A percentile compares a stretch with the other conserved stretches of the same genome.
These are phyloP conservation scores for Geranomyces michiganensis DNA, from an alignment of 192 early-diverging fungal genomes.

Conservation along the genomic window DNA sequence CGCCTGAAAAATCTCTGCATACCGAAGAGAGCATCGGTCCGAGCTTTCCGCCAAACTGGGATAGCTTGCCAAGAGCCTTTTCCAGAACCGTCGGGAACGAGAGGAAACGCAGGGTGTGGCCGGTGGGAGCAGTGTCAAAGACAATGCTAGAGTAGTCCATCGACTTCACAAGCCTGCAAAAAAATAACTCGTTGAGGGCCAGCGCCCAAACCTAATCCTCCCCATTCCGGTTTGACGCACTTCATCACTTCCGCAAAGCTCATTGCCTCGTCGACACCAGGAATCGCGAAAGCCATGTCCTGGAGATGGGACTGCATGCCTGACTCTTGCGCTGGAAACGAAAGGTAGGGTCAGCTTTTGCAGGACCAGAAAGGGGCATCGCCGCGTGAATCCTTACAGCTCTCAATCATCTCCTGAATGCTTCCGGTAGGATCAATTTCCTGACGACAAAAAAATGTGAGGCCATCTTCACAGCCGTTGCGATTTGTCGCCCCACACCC, in stretches of 20 bases:
- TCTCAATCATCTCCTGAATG: slow-evolving; percentile 99
- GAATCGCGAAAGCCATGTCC: slow-evolving; percentile 98
- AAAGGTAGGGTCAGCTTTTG: background rate
- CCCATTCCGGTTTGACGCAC: slow-evolving; percentile 41
- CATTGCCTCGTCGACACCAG: slow-evolving; percentile 99
- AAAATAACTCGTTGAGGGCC: background rate
- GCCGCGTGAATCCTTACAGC: slow-evolving; percentile 52
- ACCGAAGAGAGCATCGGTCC: slow-evolving; percentile 95
- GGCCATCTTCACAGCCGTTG: background rate
- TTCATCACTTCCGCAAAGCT: slow-evolving; percentile 99
- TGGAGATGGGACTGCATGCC: slow-evolving; percentile 65
- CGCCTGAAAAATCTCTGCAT: background rate
- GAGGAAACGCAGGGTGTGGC: slow-evolving; percentile 98
- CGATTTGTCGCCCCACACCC: background rate
- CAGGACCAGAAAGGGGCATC: no score
- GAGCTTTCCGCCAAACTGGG: slow-evolving; percentile 87
- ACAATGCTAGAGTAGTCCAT: slow-evolving; percentile 99
- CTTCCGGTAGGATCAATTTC: slow-evolving; percentile 99
- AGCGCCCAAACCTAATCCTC: no score
- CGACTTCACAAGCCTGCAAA: slow-evolving; percentile 84
- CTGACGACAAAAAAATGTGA: slow-evolving; percentile 38
- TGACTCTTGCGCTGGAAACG: slow-evolving; percentile 45
- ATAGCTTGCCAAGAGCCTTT: slow-evolving; percentile 96
- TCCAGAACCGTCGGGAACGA: slow-evolving; percentile 97
- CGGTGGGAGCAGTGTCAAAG: slow-evolving; percentile 99